Percentiles rank a stretch among this genome's conserved stretches.
Conservation (phyloP, 495 filamentous ascomycete species). For the Penicillium desertorum region DNA sequence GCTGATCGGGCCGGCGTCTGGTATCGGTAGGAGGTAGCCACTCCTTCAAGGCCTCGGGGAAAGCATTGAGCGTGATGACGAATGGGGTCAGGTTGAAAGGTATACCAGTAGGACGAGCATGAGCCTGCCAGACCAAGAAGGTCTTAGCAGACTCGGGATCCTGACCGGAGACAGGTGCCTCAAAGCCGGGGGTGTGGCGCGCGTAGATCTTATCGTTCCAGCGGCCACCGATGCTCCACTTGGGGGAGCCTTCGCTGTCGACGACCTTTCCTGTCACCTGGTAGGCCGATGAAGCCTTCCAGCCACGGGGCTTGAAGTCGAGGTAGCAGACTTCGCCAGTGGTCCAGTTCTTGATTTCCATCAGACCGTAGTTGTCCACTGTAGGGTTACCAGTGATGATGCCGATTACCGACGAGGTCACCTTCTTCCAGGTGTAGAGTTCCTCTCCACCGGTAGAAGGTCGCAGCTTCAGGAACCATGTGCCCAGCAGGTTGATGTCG, state of each 20-base stretch:
- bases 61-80: conserved; percentile 86
- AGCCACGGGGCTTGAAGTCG: conserved; percentile 93
- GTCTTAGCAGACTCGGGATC: conserved; percentile 61
- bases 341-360: conserved; percentile 96
- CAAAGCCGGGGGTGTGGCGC: conserved; percentile 85
- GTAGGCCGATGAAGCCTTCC: conserved; percentile 88
- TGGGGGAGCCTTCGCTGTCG: conserved; percentile 67
- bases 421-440: conserved; percentile 98
- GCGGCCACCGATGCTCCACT: conserved; percentile 85
- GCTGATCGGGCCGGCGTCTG: conserved; percentile 84
- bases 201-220: conserved; percentile 99
- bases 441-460: conserved; percentile 79
- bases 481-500: conserved; percentile 93
- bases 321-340: conserved; percentile 88
- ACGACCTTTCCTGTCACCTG: conserved; percentile 83
- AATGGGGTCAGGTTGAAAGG: conserved; percentile 98
- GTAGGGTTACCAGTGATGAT: conserved; percentile 96
- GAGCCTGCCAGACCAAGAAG: conserved; percentile 88
- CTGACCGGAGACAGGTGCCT: conserved; percentile 62
- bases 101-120: conserved; percentile 75
- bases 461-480: conserved; percentile 91
- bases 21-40: conserved; percentile 90
- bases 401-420: conserved; percentile 94
- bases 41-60: conserved; percentile 70
- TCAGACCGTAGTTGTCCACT: conserved; percentile 97